Base-by-base conservation (phyloP, 306 rosid species). In the Rubus idaeus region DNA sequence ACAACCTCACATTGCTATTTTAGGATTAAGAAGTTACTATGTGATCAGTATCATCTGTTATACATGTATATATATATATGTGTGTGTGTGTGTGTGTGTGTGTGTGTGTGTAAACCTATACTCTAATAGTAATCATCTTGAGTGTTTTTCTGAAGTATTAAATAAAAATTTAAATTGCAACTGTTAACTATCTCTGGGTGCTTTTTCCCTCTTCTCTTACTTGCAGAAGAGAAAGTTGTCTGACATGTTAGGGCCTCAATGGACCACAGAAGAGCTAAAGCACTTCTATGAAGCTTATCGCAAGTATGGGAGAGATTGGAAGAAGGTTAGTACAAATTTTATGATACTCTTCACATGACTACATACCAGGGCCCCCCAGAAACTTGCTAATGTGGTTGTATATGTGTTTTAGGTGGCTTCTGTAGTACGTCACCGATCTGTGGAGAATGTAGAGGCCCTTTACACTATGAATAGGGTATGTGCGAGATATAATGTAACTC, bases 391-490 rank as follows among this genome's bases (percentile, higher is more conserved):
- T 44, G 30, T 11, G 53, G 63, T 51, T 35, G 5, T 60, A n/a
- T 58, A 68, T 76, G 51, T 74, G 62, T 55, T 76, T 62, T 70
- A 95, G 98, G 97, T 95, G 75, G 91, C 97, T 78, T 68, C 89
- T 79, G 86, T 84, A 66, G 89, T 95, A 71, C 83, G 83, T 41
- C 87, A 87, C 74, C 88, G 99, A 68, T 86, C 93, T 80, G 75
- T 61, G 58, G 94, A 95, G 76, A 95, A 92, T 97, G 97, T 89
- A 60, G 99, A 95, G 83, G 97, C 99, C 18, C 88, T 95, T 87
- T 95, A 92, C 86, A 87, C 90, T 73, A 90, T 89, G 93, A 95
- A 90, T 83, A 87, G 86, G 89, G 99, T 90, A 81, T 46, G 56
- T 45, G 79, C 47, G 76, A 80, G 78, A 72, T 78, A 61, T 23